Percentiles rank a stretch among this genome's conserved stretches.
phyloP scores from a whole-genome alignment of 1,284 basidiomycete species.

The Ceratobasidium sp. region DNA sequence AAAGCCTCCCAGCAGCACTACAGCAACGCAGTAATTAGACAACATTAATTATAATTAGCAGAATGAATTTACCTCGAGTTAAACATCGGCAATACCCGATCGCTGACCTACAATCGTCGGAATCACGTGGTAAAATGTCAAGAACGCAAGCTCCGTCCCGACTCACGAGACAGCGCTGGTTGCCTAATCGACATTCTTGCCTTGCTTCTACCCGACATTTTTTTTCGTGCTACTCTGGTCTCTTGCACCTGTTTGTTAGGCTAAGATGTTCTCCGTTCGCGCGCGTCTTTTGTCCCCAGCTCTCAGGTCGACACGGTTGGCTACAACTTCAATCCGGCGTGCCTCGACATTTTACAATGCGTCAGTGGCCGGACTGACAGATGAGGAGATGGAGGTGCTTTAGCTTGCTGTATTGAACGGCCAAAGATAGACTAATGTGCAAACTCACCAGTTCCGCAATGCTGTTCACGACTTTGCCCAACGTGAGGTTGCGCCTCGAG shows the following conservation, averaged over 20 bases:
- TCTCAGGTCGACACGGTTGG: slow-evolving; percentile 13
- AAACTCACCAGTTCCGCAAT: slow-evolving; percentile 72
- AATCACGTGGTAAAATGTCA: slow-evolving; percentile 1
- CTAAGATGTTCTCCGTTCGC: slow-evolving; percentile 15
- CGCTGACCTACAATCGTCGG: too few species aligned
- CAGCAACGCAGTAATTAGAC: too few species aligned
- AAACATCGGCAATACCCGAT: too few species aligned
- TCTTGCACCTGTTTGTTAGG: background rate
- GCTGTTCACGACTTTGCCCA: slow-evolving; percentile 81
- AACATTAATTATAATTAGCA: too few species aligned
- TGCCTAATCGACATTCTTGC: background rate
- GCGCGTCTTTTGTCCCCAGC: slow-evolving; percentile 5
- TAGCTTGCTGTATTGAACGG: background rate
- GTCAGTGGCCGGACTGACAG: slow-evolving; percentile 81
- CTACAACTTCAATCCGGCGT: background rate
- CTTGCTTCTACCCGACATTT: background rate
- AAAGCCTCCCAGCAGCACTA: too few species aligned
- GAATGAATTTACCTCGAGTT: too few species aligned
- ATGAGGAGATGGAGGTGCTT: slow-evolving; percentile 82
- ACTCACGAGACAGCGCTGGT: slow-evolving; percentile 12
- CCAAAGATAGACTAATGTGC: background rate
- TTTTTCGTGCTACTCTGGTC: background rate
- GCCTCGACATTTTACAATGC: slow-evolving; percentile 64
- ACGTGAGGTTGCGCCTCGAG: slow-evolving; percentile 82
- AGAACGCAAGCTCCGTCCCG: slow-evolving; percentile 33